Percentiles rank a stretch among this genome's conserved stretches.
Evolutionary conservation across 1,284 basidiomycete genomes (phyloP).

Genomic region (Tilletiopsis washingtonensis): DNA sequence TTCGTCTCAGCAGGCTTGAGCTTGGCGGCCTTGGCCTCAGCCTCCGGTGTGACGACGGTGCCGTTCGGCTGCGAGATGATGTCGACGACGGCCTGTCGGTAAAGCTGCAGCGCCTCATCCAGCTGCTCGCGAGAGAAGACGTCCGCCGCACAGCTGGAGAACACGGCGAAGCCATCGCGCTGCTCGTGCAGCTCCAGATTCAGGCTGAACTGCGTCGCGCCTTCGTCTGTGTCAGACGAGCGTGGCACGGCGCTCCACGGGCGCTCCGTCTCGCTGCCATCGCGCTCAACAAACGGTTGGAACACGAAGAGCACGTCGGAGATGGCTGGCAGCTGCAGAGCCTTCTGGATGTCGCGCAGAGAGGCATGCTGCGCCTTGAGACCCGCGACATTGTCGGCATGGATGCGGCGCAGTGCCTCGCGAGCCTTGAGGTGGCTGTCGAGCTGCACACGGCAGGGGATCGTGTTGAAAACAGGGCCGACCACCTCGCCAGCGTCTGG

Average conservation of each 20-base stretch:
- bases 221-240: background rate
- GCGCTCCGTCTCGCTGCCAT: background rate
- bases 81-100: no score
- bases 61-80: no score
- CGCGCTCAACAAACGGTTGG: background rate
- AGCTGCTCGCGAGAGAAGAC: background rate
- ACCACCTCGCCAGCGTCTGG: slow-evolving; percentile 22
- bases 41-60: no score
- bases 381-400: background rate
- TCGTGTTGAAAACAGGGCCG: slow-evolving; percentile 41
- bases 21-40: no score
- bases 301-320: background rate
- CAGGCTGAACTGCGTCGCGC: background rate
- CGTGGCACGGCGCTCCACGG: background rate
- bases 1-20: no score
- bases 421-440: background rate
- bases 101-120: background rate
- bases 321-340: background rate
- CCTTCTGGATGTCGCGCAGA: background rate
- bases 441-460: slow-evolving; percentile 18
- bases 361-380: background rate
- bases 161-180: background rate
- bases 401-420: background rate
- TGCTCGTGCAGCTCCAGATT: background rate
- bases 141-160: background rate